Base-by-base conservation (phyloP, 805 yeast genomes). In the Starmerella bombi region DNA sequence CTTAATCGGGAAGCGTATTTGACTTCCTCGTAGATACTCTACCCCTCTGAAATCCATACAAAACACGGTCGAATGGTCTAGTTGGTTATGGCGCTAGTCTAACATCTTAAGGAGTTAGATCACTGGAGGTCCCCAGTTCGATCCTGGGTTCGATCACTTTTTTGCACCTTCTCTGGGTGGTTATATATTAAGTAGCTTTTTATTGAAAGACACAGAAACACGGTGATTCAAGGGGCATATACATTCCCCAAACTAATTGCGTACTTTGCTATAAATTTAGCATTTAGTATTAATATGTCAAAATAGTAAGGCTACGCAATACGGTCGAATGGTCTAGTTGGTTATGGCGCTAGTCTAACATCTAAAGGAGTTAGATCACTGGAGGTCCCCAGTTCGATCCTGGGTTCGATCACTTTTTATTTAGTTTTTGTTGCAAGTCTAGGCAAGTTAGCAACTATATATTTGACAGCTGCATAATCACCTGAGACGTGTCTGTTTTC, bases 341-440 rank as follows among this genome's bases (percentile, higher is more conserved):
- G 50, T 47, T 47, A 47, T 45, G 49, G 50, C 50, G 50, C 48
- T 45, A 45, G 50, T 44, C 50, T 47, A 45, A 44, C 48, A 47
- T 40, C 42, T 35, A n/a, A 19, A 25, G 30, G 41, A 43, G 43
- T 46, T 46, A 48, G 51, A 29, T 38, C 50, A 46, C 51, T 46
- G 51, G 51, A 48, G 51, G 51, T 48, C 50, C 51, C 48, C 51
- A 48, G 51, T 48, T 48, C 51, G 51, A 48, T 46, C 51, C 51
- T 48, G 51, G 48, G 51, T 48, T 42, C 50, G 51, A 42, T 46
- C 51, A 46, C 23, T 39, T 42, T 37, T 47, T 45, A 29, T 34
- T 37, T 23, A 23, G 10, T n/a, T n/a, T n/a, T n/a, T n/a, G n/a
- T n/a, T n/a, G n/a, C n/a, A n/a, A n/a, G n/a, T n/a, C n/a, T n/a